Percentiles rank a stretch among this genome's conserved stretches.
These are phyloP conservation scores for Glycyrrhiza uralensis DNA, from an alignment of 306 rosid species.

Conservation along the genomic window DNA sequence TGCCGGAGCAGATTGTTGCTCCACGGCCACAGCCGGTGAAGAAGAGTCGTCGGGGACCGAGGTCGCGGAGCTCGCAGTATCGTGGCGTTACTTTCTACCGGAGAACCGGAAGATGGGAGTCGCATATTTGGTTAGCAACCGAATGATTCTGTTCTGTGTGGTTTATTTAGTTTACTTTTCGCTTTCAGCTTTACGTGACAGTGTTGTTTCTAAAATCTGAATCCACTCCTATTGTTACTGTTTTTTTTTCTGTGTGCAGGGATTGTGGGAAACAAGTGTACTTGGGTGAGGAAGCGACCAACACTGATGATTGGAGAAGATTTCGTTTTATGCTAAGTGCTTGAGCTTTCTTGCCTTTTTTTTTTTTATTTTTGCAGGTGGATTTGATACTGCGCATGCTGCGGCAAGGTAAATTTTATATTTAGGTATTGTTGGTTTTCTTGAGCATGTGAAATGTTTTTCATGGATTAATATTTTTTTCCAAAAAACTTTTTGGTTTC, in stretches of 20 bases:
- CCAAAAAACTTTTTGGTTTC: conserved; percentile 1
- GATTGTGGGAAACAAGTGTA: conserved; percentile 93
- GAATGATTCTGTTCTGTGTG: neutral
- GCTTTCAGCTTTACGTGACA: neutral
- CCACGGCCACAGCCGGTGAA: conserved; percentile 45
- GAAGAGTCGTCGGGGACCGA: conserved; percentile 89
- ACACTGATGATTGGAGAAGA: neutral
- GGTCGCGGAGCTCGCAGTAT: conserved; percentile 92
- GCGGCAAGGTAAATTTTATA: conserved; percentile 66
- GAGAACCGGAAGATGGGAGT: conserved; percentile 96
- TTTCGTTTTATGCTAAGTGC: neutral
- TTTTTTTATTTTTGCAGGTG: conserved; percentile 43
- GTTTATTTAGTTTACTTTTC: neutral
- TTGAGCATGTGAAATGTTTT: neutral
- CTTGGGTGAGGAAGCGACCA: conserved; percentile 58
- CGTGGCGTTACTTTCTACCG: conserved; percentile 93
- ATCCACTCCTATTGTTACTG: neutral
- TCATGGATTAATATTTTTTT: neutral
- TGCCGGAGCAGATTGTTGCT: conserved; percentile 31
- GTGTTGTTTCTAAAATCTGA: conserved; percentile 19
- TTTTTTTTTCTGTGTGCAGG: conserved; percentile 43
- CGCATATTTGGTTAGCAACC: conserved; percentile 77
- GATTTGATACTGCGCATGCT: conserved; percentile 91
- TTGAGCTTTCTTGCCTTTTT: neutral
- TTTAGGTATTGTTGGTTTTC: neutral